Evolutionary conservation across 2,329 filamentous ascomycete species (phyloP).

Genomic region (Trichoderma sp.): DNA sequence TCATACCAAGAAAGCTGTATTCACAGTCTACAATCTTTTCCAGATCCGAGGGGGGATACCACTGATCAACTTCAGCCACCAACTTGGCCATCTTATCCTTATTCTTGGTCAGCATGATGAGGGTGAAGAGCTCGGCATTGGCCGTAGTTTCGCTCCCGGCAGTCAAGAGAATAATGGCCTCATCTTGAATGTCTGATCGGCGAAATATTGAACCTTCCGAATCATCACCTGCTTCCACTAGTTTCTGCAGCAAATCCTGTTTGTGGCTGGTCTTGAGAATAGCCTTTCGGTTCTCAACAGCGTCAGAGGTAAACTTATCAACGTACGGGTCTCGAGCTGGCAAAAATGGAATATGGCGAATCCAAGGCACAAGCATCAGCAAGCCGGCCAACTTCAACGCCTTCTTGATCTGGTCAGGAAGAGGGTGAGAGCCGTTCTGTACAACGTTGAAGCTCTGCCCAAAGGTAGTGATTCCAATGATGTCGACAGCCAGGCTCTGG

Average conservation of each 20-base stretch:
- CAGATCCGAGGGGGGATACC: neutral
- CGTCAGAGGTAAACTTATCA: neutral
- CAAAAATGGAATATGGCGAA: neutral
- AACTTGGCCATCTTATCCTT: neutral
- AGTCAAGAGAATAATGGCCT: neutral
- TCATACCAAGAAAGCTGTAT: neutral
- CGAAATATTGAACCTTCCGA: neutral
- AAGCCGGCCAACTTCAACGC: neutral
- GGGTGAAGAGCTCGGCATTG: neutral
- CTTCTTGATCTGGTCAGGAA: neutral
- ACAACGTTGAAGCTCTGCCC: neutral
- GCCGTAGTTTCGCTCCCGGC: neutral
- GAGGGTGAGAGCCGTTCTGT: neutral
- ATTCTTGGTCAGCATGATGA: neutral
- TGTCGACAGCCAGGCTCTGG: neutral
- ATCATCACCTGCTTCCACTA: neutral
- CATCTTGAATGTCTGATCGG: neutral
- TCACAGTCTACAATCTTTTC: neutral
- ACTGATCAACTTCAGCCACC: neutral
- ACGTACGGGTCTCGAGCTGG: neutral
- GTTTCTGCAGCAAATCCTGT: neutral
- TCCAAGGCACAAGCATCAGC: neutral
- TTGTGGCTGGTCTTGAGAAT: neutral
- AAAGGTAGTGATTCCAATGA: neutral
- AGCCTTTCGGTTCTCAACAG: neutral